phyloP scores from a whole-genome alignment of 148 eudicot genomes.

The Silene latifolia region DNA sequence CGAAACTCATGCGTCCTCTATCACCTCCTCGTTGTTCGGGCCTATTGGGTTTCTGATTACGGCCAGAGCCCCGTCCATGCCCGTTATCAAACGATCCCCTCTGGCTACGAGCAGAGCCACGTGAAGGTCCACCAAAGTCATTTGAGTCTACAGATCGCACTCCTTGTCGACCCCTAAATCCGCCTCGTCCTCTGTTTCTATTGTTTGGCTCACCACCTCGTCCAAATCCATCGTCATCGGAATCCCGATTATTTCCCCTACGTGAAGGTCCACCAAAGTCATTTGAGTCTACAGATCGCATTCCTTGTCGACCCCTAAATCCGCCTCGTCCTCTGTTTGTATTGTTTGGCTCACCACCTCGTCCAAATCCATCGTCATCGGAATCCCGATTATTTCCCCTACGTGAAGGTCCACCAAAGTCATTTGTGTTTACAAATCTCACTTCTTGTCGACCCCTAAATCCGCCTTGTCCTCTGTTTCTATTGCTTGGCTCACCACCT shows the following conservation, averaged over 20 bases:
- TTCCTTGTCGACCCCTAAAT: conserved; percentile 28
- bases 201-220: conserved; percentile 8
- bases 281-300: conserved; percentile 14
- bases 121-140: conserved; percentile 35
- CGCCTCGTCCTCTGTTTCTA: conserved; percentile 30
- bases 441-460: conserved; percentile 28
- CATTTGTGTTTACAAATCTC: conserved; percentile 17
- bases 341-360: conserved; percentile 4
- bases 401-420: conserved; percentile 34
- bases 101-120: conserved; percentile 13
- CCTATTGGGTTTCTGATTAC: conserved; percentile 22
- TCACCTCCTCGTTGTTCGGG: conserved; percentile 29
- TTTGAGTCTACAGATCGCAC: conserved; percentile 14
- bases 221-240: no score
- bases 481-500: conserved; percentile 7
- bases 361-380: not conserved
- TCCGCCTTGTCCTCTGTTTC: conserved; percentile 30
- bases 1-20: conserved; percentile 32
- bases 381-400: no score
- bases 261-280: conserved; percentile 35
- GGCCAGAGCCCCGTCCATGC: conserved; percentile 24
- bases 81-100: conserved; percentile 12
- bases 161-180: conserved; percentile 29
- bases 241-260: no score
- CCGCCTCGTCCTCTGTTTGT: conserved; percentile 29